Base-by-base conservation (phyloP, 73 alveolate genomes). In the Tetrahymena borealis region DNA sequence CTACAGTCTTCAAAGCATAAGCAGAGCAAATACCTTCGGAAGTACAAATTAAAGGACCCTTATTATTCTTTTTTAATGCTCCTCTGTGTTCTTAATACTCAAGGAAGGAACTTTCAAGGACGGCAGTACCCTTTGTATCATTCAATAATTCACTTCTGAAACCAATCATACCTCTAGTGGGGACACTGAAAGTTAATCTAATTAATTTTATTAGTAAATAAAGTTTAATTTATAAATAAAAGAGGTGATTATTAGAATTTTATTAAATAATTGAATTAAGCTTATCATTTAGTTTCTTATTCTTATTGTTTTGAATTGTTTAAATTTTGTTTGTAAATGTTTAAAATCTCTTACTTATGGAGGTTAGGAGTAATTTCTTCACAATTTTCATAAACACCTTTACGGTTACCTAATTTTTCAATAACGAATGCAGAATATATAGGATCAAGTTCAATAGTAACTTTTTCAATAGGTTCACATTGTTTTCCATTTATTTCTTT, bases 131-230 rank as follows among this genome's bases (percentile, higher is more conserved):
- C 91, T 96, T 95, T 33, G 99, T 96, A 40, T 95, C 98, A 78
- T 95, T 96, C 77, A 94, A 90, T 11, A 97, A 79, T 78, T 94
- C 96, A n/a, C 96, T 90, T 79, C 98, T 94, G 93, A 97, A 95
- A 16, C 99, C 99, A 37, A 97, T 96, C 91, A 97, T 78, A 16
- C 98, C 98, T 94, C 99, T 94, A 6, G 99, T 94, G 18, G 99
- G 99, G 32, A 95, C 97, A 37, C 95, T 90, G 94, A 96, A 97
- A 28, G 90, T 40, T 40, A 97, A 91, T 60, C 94, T 90, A 33
- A 92, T 85, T 91, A 96, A 33, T 4, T 78, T 33, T 60, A n/a
- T n/a, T n/a, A n/a, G n/a, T n/a, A n/a, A n/a, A n/a, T n/a, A n/a
- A n/a, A n/a, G n/a, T n/a, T n/a, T n/a, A n/a, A n/a, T n/a, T n/a